phyloP scores from a whole-genome alignment of 192 early-diverging fungal genomes.

The Dimargaris cristalligena region DNA sequence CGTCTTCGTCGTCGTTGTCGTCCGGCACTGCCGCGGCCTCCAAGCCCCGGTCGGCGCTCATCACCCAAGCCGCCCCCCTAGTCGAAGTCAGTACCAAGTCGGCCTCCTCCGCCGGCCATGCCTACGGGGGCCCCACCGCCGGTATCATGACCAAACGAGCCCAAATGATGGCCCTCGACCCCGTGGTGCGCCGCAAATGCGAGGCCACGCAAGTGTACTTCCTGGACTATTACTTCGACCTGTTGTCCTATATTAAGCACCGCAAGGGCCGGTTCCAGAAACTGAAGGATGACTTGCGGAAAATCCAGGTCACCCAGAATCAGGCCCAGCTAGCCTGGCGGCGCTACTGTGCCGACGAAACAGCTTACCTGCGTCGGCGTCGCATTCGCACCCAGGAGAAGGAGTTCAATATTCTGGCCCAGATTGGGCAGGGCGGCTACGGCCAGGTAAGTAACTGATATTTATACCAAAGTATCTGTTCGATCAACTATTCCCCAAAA shows the following conservation, averaged over 20 bases:
- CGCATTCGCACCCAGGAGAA: constrained; percentile 45
- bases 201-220: constrained; percentile 42
- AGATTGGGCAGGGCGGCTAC: constrained; percentile 68
- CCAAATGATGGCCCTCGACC: constrained; percentile 14
- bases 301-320: constrained; percentile 24
- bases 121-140: not conserved
- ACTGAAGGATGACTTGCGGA: constrained; percentile 31
- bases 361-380: constrained; percentile 39
- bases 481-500: no score
- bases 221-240: constrained; percentile 67
- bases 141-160: not conserved
- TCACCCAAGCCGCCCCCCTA: not conserved
- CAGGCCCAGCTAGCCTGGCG: constrained; percentile 39
- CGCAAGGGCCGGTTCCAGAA: constrained; percentile 35
- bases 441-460: no score
- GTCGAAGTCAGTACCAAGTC: no score
- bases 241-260: constrained; percentile 59
- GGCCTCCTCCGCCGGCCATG: not conserved
- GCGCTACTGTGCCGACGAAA: constrained; percentile 36
- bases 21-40: not conserved
- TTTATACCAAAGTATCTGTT: no score
- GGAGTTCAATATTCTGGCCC: constrained; percentile 48
- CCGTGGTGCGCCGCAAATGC: constrained; percentile 22
- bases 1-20: no score
- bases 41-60: not conserved